Conservation (phyloP, 2,329 filamentous ascomycete species). For the Penicillium brasilianum region DNA sequence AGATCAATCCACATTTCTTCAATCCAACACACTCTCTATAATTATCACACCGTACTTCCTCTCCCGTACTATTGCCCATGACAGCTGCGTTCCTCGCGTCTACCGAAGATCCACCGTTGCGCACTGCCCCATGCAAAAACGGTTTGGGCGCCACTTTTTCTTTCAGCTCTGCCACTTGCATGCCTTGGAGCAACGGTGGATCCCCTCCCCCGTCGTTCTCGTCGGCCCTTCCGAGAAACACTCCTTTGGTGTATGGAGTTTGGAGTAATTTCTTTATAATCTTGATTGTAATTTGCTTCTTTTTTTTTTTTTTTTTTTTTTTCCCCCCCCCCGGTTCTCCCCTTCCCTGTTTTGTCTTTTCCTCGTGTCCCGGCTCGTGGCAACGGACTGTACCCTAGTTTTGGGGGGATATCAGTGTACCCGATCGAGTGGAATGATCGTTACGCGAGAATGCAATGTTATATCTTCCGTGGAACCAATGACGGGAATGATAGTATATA, state of each 20-base stretch:
- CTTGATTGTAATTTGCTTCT: background rate
- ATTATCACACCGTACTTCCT: background rate
- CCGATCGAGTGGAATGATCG: background rate
- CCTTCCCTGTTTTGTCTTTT: too few species aligned
- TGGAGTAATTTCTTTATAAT: background rate
- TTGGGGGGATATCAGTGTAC: background rate
- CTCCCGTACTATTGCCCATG: slow-evolving; percentile 5
- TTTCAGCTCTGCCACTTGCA: slow-evolving; percentile 22
- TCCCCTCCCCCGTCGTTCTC: slow-evolving; percentile 13
- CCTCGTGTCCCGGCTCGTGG: background rate
- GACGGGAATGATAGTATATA: background rate
- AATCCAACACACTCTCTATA: background rate
- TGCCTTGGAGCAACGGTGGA: slow-evolving; percentile 16
- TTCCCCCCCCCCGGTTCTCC: background rate
- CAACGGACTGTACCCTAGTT: background rate
- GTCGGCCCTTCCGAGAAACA: slow-evolving; percentile 21
- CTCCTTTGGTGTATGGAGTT: slow-evolving; percentile 3
- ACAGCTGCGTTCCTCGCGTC: slow-evolving; percentile 29
- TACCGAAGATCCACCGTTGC: slow-evolving; percentile 27
- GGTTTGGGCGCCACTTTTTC: slow-evolving; percentile 25
- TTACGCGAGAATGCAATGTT: background rate
- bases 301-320: too few species aligned
- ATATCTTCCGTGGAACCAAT: background rate
- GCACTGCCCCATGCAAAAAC: slow-evolving; percentile 23
- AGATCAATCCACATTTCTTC: background rate